phyloP scores from a whole-genome alignment of 2,329 filamentous ascomycete species.

The Diaporthe humulicola region DNA sequence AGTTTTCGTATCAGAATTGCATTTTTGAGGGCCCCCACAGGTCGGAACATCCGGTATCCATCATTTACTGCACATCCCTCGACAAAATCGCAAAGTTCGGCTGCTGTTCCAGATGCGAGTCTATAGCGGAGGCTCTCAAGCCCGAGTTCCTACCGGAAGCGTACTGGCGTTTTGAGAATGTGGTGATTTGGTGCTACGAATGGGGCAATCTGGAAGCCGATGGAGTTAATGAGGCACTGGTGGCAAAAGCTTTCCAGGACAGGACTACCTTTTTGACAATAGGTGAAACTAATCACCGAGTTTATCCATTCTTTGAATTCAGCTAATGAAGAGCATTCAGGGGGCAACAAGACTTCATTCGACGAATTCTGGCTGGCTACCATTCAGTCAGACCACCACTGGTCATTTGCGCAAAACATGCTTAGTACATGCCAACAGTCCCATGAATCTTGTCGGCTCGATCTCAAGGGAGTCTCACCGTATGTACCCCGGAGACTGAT shows the following conservation, averaged over 20 bases:
- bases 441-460: not conserved
- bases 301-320: no score
- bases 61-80: not conserved
- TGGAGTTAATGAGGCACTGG: not conserved
- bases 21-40: not conserved
- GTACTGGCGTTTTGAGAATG: not conserved
- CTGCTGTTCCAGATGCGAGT: not conserved
- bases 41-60: not conserved
- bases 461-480: not conserved
- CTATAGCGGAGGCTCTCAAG: not conserved
- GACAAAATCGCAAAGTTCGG: not conserved
- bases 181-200: not conserved
- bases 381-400: not conserved
- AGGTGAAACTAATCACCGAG: not conserved
- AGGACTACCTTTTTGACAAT: not conserved
- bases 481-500: conserved; percentile 1
- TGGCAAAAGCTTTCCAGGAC: not conserved
- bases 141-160: not conserved
- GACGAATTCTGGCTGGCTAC: not conserved
- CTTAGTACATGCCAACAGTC: not conserved
- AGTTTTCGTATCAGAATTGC: not conserved
- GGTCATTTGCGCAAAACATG: not conserved
- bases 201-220: not conserved
- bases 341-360: not conserved
- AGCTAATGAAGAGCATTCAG: not conserved